Conservation (phyloP, 495 filamentous ascomycete genomes). For the Tirmania nivea region DNA sequence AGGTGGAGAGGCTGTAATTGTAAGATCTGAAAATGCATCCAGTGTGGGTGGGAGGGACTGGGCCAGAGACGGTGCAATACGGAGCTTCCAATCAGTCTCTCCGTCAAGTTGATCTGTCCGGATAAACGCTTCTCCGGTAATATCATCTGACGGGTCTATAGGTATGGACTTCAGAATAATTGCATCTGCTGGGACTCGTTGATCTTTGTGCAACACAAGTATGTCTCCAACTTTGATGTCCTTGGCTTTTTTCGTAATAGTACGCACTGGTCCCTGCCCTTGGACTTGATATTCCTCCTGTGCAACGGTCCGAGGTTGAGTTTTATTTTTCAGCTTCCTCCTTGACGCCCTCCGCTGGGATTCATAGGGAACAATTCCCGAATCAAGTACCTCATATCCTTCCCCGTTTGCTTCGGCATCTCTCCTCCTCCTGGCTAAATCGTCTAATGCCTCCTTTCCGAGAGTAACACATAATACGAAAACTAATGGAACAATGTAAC, state of each 20-base stretch:
- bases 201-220: conserved; percentile 70
- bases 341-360: neutral
- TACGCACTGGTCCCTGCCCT: conserved; percentile 20
- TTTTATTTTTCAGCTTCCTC: conserved; percentile 13
- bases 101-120: conserved; percentile 94
- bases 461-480: conserved; percentile 72
- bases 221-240: conserved; percentile 91
- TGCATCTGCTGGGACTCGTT: conserved; percentile 83
- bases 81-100: conserved; percentile 97
- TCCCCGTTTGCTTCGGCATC: conserved; percentile 93
- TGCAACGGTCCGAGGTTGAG: conserved; percentile 20
- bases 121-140: conserved; percentile 67
- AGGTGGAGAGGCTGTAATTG: conserved; percentile 65
- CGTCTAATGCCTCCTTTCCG: conserved; percentile 89
- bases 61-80: conserved; percentile 62
- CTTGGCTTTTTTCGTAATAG: conserved; percentile 57
- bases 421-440: conserved; percentile 61
- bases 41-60: conserved; percentile 38
- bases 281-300: conserved; percentile 30
- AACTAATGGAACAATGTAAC: conserved; percentile 78
- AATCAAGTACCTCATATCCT: conserved; percentile 55
- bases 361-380: conserved; percentile 18
- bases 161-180: conserved; percentile 71
- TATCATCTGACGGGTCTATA: conserved; percentile 29
- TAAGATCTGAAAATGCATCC: conserved; percentile 47